These are phyloP conservation scores for Penicillium sclerotiorum DNA, from an alignment of 2,329 filamentous ascomycete species.

Conservation along the genomic window DNA sequence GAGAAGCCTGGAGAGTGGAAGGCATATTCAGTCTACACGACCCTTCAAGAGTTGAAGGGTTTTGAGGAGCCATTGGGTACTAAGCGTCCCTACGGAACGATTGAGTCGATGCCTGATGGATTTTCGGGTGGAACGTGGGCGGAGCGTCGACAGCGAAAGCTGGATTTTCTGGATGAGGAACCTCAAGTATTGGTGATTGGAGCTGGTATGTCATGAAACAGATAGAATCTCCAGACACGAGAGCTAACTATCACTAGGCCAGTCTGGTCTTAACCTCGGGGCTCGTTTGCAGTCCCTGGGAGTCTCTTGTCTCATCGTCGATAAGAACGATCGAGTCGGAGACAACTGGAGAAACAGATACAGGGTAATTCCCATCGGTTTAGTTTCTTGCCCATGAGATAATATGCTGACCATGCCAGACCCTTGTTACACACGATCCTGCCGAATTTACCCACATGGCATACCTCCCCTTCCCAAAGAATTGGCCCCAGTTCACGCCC, in stretches of 20 bases:
- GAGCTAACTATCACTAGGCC: not conserved
- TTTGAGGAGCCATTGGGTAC: constrained; percentile 20
- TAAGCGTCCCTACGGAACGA: constrained; percentile 24
- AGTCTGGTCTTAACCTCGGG: constrained; percentile 37
- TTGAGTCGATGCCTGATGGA: constrained; percentile 15
- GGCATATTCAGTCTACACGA: constrained; percentile 26
- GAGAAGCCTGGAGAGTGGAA: constrained; percentile 21
- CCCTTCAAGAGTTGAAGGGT: constrained; percentile 26
- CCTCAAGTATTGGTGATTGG: constrained; percentile 38
- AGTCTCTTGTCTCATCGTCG: constrained; percentile 48
- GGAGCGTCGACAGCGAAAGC: constrained; percentile 21
- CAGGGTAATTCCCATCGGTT: not conserved
- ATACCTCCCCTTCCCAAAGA: constrained; percentile 44
- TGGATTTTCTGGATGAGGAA: constrained; percentile 26
- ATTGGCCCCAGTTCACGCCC: constrained; percentile 47
- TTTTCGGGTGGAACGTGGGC: constrained; percentile 23
- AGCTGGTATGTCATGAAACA: constrained; percentile 24
- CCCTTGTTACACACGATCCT: constrained; percentile 45
- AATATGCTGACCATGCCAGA: constrained; percentile 20
- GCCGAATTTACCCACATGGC: constrained; percentile 42
- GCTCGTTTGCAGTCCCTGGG: constrained; percentile 49
- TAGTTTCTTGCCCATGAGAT: not conserved
- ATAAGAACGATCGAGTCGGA: constrained; percentile 46
- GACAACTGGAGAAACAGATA: constrained; percentile 53
- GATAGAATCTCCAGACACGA: no score